Evolutionary conservation across 805 yeast species (phyloP), one percentile per base, ranked within the genome.

Genomic region (Candida pini): DNA sequence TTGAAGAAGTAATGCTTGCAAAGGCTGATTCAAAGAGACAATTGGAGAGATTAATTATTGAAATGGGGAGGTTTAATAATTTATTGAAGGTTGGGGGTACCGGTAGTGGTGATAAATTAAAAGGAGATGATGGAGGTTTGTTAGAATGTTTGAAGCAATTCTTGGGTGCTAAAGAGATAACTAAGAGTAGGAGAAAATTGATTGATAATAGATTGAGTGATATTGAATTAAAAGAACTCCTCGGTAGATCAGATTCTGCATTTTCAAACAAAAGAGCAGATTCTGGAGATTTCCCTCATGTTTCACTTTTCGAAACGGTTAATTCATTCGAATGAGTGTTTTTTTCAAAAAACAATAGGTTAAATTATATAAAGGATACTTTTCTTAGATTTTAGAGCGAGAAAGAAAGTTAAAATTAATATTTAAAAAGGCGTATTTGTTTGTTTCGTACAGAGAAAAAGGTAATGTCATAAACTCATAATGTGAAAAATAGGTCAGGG

Each of bases 1-100:
- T 89, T 19, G 98, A 90, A 59, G 92, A 88, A 51, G 69, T 85
- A 12, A 64, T 92, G 30, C 68, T 92, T 21, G 76, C 83, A 19
- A 77, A 78, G 43, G 94, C 96, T 2, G 82, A 81, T 26, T 71
- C 81, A 17, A 92, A 92, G 59, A 69, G 95, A 40, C 75, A 74
- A 38, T 66, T 89, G 39, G 96, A 87, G 47, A 77, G 75, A 49
- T 56, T 85, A 48, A 86, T 87, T 17, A 81, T 81, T 36, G 81
- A 78, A 47, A 54, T 73, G 63, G 88, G 88, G 3, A 61, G 66
- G 24, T 76, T 76, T 48, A 71, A 69, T 40, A 65, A 64, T 23
- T 56, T 68, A 26, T 28, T 48, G 14, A 24, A 38, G 16, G 26
- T 27, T 16, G 23, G 23, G 10, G 23, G 22, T 14, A 7, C 20